A percentile compares a stretch with the other conserved stretches of the same genome.
These are phyloP conservation scores for Alternaria sp. DNA, from an alignment of 2,329 filamentous ascomycete species.

Conservation along the genomic window DNA sequence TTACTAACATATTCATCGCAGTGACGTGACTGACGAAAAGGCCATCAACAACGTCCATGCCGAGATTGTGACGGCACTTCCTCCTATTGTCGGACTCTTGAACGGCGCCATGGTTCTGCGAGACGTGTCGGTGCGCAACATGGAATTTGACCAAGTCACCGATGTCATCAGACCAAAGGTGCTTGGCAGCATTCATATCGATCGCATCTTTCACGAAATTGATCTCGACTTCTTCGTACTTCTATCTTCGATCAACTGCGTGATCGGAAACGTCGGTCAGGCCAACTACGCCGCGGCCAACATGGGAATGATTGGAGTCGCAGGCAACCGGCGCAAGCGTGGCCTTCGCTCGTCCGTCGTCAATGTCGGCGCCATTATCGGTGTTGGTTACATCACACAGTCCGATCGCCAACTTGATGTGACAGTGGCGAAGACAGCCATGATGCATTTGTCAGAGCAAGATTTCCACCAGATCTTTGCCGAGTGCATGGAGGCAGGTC, in stretches of 20 bases:
- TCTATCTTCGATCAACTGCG: slow-evolving; percentile 32
- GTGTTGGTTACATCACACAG: slow-evolving; percentile 19
- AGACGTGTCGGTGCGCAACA: no score
- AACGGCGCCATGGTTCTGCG: no score
- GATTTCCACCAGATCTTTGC: slow-evolving; percentile 26
- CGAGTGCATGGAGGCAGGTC: slow-evolving; percentile 12
- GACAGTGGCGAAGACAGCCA: slow-evolving; percentile 6
- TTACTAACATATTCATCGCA: slow-evolving; percentile 2
- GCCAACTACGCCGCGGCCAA: slow-evolving; percentile 58
- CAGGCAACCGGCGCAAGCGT: slow-evolving; percentile 45
- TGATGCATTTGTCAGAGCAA: slow-evolving; percentile 21
- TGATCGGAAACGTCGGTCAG: slow-evolving; percentile 50
- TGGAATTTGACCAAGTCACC: no score
- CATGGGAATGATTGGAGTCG: slow-evolving; percentile 49
- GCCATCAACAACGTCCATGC: slow-evolving; percentile 5
- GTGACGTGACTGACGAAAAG: slow-evolving; percentile 11
- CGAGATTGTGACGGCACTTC: neutral
- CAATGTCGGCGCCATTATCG: neutral
- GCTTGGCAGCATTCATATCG: no score
- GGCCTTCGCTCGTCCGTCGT: slow-evolving; percentile 27
- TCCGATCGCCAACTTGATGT: neutral
- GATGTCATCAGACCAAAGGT: no score
- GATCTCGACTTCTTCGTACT: slow-evolving; percentile 41
- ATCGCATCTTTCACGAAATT: no score
- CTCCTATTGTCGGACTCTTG: neutral